Conservation (phyloP, 2,329 filamentous ascomycete genomes). For the Pochonia chlamydosporia region DNA sequence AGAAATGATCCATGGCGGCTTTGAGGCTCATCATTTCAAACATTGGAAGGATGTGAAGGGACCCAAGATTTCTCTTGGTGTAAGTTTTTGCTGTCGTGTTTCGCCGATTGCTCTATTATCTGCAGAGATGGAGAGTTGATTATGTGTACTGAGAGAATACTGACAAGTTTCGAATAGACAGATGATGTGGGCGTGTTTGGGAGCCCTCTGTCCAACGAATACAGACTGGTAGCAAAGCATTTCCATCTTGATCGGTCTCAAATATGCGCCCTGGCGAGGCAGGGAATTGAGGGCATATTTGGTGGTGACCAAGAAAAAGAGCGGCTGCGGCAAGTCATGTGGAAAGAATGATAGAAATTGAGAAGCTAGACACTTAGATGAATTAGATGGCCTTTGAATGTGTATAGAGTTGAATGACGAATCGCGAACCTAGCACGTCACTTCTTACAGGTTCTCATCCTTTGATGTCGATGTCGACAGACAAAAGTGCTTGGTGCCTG, state of each 20-base stretch:
- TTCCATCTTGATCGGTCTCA: constrained; percentile 50
- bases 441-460: too few relatives aligned
- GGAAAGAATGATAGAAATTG: constrained; percentile 19
- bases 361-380: background rate
- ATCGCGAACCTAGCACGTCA: too few relatives aligned
- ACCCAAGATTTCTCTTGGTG: constrained; percentile 60
- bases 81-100: constrained; percentile 37
- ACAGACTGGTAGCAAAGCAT: constrained; percentile 63
- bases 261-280: constrained; percentile 50
- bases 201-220: constrained; percentile 71
- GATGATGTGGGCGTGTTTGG: constrained; percentile 81
- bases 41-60: constrained; percentile 58
- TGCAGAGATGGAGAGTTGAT: background rate
- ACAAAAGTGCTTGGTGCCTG: too few relatives aligned
- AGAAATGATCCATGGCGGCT: constrained; percentile 62
- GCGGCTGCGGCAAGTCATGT: constrained; percentile 47
- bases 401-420: background rate
- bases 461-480: too few relatives aligned
- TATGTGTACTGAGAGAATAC: background rate
- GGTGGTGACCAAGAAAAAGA: constrained; percentile 55
- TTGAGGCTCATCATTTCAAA: constrained; percentile 70
- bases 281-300: constrained; percentile 62
- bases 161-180: constrained; percentile 44
- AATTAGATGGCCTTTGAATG: background rate
- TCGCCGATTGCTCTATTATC: background rate